Evolutionary conservation across 1,139 yeast species (phyloP).

Genomic region (Oligophagozyma castellii): DNA sequence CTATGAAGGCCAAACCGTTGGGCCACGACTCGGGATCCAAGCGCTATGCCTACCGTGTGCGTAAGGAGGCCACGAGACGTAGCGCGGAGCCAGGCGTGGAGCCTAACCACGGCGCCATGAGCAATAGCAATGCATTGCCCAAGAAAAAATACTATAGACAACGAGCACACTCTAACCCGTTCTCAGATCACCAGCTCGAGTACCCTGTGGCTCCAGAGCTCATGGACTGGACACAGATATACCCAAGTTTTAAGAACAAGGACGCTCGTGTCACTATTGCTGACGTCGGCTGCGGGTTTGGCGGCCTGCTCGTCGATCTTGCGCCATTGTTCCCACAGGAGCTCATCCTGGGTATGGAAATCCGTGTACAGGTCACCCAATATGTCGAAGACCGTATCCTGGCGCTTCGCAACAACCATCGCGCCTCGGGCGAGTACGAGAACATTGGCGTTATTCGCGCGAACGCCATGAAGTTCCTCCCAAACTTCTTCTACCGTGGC

Average conservation of each 20-base stretch:
- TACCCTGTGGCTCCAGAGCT: slow-evolving; percentile 69
- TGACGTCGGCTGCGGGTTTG: slow-evolving; percentile 96
- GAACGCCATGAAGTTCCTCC: slow-evolving; percentile 93
- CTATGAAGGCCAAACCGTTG: slow-evolving; percentile 17
- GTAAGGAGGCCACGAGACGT: slow-evolving; percentile 27
- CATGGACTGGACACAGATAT: slow-evolving; percentile 79
- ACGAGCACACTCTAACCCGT: slow-evolving; percentile 95
- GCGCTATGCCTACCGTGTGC: slow-evolving; percentile 22
- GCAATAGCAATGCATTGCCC: slow-evolving; percentile 34
- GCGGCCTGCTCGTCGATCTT: slow-evolving; percentile 74
- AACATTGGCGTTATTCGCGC: slow-evolving; percentile 87
- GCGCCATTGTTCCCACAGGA: slow-evolving; percentile 65
- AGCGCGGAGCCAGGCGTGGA: slow-evolving; percentile 27
- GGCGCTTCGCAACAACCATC: slow-evolving; percentile 47
- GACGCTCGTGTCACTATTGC: slow-evolving; percentile 65
- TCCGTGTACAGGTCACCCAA: slow-evolving; percentile 92
- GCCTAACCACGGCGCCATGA: slow-evolving; percentile 12
- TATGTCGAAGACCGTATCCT: slow-evolving; percentile 91
- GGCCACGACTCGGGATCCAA: slow-evolving; percentile 19
- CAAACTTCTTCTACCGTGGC: slow-evolving; percentile 75
- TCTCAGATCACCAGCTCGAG: slow-evolving; percentile 84
- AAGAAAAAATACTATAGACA: slow-evolving; percentile 86
- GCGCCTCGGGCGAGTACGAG: slow-evolving; percentile 36
- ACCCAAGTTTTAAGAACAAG: slow-evolving; percentile 44
- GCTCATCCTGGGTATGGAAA: slow-evolving; percentile 87